Evolutionary conservation across 2,329 filamentous ascomycete genomes (phyloP).

Genomic region (Rhinocladiella similis): DNA sequence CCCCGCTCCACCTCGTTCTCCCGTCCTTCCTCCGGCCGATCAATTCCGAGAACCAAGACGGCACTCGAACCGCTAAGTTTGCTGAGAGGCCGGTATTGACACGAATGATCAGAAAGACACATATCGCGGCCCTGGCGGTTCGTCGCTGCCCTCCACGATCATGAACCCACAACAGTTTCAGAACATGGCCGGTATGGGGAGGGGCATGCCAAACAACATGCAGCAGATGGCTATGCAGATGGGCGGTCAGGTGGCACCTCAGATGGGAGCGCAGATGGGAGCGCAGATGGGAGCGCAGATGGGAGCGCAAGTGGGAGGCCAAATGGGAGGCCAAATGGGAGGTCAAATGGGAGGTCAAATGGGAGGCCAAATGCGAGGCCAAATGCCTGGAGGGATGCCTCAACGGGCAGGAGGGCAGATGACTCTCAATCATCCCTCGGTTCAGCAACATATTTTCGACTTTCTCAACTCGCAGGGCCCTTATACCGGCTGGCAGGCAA

Average conservation of each 20-base stretch:
- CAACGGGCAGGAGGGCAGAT: constrained; percentile 12
- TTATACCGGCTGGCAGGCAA: constrained; percentile 47
- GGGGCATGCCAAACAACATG: constrained; percentile 29
- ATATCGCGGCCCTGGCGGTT: constrained; percentile 7
- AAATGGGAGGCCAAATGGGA: constrained; percentile 14
- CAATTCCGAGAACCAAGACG: neutral
- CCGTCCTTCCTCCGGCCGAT: neutral
- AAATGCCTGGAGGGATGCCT: constrained; percentile 1
- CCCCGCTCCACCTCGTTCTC: neutral
- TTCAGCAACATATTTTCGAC: constrained; percentile 39
- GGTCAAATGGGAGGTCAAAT: constrained; percentile 16
- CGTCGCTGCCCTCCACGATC: constrained; percentile 11
- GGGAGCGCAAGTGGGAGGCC: constrained; percentile 12
- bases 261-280: constrained; percentile 32
- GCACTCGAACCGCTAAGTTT: neutral
- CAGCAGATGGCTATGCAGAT: constrained; percentile 28
- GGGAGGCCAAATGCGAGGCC: constrained; percentile 19
- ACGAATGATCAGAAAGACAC: neutral
- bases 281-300: constrained; percentile 34
- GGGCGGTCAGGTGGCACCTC: constrained; percentile 14
- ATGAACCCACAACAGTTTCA: constrained; percentile 30
- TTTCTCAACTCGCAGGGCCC: constrained; percentile 43
- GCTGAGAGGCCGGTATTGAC: neutral
- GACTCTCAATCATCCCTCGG: constrained; percentile 22
- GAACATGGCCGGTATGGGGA: constrained; percentile 29